Evolutionary conservation across 164 flowering plant genomes (phyloP).

Genomic region (Nymphaea thermarum): DNA sequence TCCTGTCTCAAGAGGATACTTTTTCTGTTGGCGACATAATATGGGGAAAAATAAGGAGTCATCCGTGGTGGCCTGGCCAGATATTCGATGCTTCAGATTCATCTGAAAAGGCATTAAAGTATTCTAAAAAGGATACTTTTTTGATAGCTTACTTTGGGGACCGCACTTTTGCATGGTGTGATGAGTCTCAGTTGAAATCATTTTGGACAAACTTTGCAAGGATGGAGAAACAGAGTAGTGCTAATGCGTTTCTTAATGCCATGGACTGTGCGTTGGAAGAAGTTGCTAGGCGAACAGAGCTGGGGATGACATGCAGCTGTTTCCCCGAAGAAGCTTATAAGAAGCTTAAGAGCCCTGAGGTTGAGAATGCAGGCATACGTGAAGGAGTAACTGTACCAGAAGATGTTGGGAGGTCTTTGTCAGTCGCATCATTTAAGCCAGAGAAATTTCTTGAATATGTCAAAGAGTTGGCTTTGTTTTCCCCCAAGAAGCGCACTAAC

Average conservation of each 20-base stretch:
- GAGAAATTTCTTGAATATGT: conserved; percentile 30
- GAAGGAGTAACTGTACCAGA: conserved; percentile 30
- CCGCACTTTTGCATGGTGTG: conserved; percentile 80
- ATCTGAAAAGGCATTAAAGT: conserved; percentile 41
- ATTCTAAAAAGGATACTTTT: conserved; percentile 29
- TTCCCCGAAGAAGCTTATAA: conserved; percentile 24
- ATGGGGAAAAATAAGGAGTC: conserved; percentile 87
- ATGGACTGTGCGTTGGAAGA: conserved; percentile 68
- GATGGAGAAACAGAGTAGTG: conserved; percentile 49
- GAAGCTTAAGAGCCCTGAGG: conserved; percentile 29
- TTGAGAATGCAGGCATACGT: conserved; percentile 50
- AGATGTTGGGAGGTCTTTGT: conserved; percentile 30
- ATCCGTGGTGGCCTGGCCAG: conserved; percentile 99
- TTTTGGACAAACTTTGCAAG: conserved; percentile 36
- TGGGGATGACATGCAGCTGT: conserved; percentile 65
- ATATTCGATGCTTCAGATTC: conserved; percentile 50
- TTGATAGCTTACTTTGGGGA: conserved; percentile 82
- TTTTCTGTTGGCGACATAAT: conserved; percentile 47
- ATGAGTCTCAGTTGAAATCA: conserved; percentile 43
- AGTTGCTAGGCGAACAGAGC: conserved; percentile 54
- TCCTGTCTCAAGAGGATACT: conserved; percentile 11
- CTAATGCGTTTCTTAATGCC: conserved; percentile 40
- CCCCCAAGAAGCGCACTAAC: conserved; percentile 25
- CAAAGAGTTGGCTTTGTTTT: conserved; percentile 25
- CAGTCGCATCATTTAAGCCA: conserved; percentile 45